These are phyloP conservation scores for Coelomomyces lativittatus DNA, from an alignment of 371 early-diverging fungal genomes.

Conservation along the genomic window DNA sequence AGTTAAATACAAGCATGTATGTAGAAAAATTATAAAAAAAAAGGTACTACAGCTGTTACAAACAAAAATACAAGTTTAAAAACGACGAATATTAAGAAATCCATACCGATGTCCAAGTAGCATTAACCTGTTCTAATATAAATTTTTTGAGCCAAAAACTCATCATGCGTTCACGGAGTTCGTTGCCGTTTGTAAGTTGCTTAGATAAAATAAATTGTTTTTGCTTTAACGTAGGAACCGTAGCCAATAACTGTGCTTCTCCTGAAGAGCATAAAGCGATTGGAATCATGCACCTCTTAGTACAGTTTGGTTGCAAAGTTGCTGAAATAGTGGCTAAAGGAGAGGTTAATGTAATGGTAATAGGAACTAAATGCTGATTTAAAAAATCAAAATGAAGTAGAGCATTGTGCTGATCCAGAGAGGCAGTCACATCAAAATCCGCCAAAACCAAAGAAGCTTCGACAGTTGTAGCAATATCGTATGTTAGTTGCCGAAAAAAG, in stretches of 20 bases:
- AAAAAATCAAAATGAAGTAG: no score
- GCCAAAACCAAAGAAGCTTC: no score
- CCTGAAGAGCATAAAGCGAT: neutral
- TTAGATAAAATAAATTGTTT: neutral
- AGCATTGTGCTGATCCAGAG: no score
- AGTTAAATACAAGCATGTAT: neutral
- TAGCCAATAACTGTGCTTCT: neutral
- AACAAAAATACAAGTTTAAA: no score
- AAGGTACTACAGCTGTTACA: no score
- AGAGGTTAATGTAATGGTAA: no score
- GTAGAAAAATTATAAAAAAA: neutral
- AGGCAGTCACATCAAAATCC: no score
- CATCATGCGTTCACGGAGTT: neutral
- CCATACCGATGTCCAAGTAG: neutral
- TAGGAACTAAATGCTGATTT: no score
- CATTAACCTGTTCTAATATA: neutral
- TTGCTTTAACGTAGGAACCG: neutral
- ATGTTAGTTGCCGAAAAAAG: neutral
- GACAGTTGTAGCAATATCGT: no score
- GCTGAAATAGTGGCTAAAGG: no score
- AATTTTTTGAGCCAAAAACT: neutral
- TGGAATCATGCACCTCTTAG: neutral
- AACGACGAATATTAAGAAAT: no score
- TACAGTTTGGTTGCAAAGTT: neutral
- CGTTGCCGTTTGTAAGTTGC: neutral